Evolutionary conservation across 108 stramenopile genomes (phyloP), one percentile per base, ranked within the genome.

Genomic region (Chaetoceros tenuissimus): DNA sequence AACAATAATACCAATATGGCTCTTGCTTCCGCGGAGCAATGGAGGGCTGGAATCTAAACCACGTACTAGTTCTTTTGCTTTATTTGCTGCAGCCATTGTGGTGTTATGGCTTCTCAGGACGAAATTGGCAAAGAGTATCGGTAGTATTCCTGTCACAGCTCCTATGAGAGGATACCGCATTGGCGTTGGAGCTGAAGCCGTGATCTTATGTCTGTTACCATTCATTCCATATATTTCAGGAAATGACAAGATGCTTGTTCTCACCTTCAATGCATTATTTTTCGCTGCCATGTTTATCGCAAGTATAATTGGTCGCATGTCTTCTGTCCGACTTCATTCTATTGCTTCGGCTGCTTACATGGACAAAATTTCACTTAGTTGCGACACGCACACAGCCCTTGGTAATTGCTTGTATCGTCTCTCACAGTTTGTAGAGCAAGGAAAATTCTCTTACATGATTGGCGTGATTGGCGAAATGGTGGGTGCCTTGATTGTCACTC

Each of bases 101-200:
- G 21, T 57, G 20, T 16, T 27, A 20, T 57, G 56, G 56, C 3
- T 57, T 3, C 19, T 57, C 19, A 40, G 40, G 20, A 19, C 56
- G 3, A 34, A 57, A 40, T 3, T 57, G 16, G 56, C 43, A 2
- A 16, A 20, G 3, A 13, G 10, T 44, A 8, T 57, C n/a, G 26
- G 28, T 3, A 16, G 18, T 25, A 54, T 44, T 20, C 56, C 56
- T 18, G 20, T 7, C 43, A 57, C n/a, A 8, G 31, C 18, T 20
- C 56, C 56, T 3, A 57, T 57, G 56, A 34, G 56, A 57, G 56
- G 21, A 5, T 44, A 30, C 23, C 18, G 56, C n/a, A 57, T 44
- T 20, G 56, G 56, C 3, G 56, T 57, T n/a, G 56, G 56, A 44
- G 31, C 56, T 10, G 40, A 57, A 20, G n/a, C 20, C 3, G 19